These are phyloP conservation scores for Yarrowia keelungensis DNA, from an alignment of 805 yeast species.

Conservation along the genomic window DNA sequence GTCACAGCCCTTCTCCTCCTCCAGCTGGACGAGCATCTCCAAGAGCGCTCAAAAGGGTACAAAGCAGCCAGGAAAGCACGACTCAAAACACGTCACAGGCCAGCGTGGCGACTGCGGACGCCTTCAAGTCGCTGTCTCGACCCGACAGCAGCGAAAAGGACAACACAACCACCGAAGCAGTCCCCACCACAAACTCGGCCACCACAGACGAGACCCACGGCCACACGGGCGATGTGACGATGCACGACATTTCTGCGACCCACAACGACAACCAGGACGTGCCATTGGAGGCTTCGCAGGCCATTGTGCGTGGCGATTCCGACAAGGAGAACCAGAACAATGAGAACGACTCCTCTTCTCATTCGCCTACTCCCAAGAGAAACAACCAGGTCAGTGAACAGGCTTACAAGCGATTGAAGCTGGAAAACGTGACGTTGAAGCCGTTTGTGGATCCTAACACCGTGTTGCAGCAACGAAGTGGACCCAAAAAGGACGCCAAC, in stretches of 20 bases:
- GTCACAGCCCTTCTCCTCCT: constrained; percentile 26
- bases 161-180: not conserved
- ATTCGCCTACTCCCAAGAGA: constrained; percentile 36
- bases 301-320: constrained; percentile 12
- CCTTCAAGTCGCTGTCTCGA: constrained; percentile 22
- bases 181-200: not conserved
- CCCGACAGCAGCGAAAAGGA: constrained; percentile 22
- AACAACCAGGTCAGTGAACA: constrained; percentile 25
- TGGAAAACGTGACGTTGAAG: constrained; percentile 23
- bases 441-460: constrained; percentile 20
- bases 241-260: constrained; percentile 17
- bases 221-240: constrained; percentile 20
- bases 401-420: constrained; percentile 33
- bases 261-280: not conserved
- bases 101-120: constrained; percentile 23
- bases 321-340: constrained; percentile 32
- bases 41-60: constrained; percentile 2
- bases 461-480: constrained; percentile 7
- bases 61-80: constrained; percentile 25
- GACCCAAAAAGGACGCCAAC: constrained; percentile 27
- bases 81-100: not conserved
- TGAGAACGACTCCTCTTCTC: constrained; percentile 3
- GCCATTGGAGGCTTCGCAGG: constrained; percentile 26
- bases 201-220: constrained; percentile 1
- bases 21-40: constrained; percentile 7